Conservation (phyloP, 225 moss, liverwort and hornwort genomes). For the Straminergon stramineum region DNA sequence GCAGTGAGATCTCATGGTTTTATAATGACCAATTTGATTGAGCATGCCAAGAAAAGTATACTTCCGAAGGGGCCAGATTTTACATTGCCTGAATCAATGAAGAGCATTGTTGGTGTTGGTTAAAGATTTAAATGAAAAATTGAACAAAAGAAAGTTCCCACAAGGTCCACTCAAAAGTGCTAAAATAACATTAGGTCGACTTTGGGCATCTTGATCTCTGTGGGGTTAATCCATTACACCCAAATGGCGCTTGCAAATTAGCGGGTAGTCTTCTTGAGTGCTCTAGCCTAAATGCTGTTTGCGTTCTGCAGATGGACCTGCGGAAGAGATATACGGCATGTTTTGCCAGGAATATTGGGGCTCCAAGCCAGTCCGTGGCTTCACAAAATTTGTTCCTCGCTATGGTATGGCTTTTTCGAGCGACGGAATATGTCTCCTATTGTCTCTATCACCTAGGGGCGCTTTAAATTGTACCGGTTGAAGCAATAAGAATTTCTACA, state of each 20-base stretch:
- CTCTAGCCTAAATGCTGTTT: neutral
- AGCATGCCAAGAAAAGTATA: neutral
- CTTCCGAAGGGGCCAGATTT: neutral
- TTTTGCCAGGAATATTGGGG: slow-evolving; percentile 34
- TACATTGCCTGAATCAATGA: neutral
- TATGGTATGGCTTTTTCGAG: slow-evolving; percentile 12
- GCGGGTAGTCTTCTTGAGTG: neutral
- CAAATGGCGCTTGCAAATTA: neutral
- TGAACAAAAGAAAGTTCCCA: neutral
- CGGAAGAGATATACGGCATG: slow-evolving; percentile 49
- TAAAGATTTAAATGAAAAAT: neutral
- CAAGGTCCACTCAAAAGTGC: neutral
- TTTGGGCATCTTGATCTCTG: neutral
- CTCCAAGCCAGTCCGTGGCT: slow-evolving; percentile 29
- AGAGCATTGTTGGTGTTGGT: neutral
- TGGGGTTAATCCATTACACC: neutral
- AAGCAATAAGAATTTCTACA: neutral
- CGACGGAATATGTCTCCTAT: neutral
- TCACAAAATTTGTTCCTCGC: slow-evolving; percentile 50
- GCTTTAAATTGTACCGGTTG: neutral
- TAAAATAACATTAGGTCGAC: neutral
- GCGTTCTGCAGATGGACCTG: slow-evolving; percentile 33
- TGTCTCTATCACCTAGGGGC: neutral
- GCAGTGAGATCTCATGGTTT: neutral
- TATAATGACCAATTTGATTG: neutral